Evolutionary conservation across 495 filamentous ascomycete genomes (phyloP), one percentile per base, ranked within the genome.

Genomic region (Aspergillus asperescens): DNA sequence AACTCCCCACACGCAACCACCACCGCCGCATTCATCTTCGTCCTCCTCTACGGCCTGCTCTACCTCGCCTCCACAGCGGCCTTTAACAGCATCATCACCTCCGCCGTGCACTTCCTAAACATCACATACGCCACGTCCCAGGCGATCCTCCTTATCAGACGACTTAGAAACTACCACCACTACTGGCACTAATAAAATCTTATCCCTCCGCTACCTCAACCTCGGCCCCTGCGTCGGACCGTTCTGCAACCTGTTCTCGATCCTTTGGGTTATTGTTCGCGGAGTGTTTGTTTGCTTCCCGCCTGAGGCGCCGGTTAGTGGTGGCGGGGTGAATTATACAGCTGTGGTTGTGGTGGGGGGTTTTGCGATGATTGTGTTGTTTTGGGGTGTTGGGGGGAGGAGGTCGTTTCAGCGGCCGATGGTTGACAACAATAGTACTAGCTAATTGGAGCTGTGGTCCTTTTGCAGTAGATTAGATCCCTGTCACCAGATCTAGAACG

Each of bases 71-170:
- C 63, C 12, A 72, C 70, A 4, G 65, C 64, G 4, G 73, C 73
- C 6, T 74, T 75, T 54, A 69, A 73, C 37, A 65, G 63, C 4
- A 67, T 76, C 32, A 65, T 74, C 27, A 68, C 69, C 1, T 63
- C 67, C 2, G 62, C 70, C 5, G 64, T 75, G 12, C 28, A 69
- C 1, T 65, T 61, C 31, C 50, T 72, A 9, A 71, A 70, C 24
- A 58, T 72, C 34, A 66, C 64, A 1, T 72, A 69, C 32, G 58
- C 61, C n/a, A 28, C 69, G 1, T 70, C 72, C 1, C 68, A 71
- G 54, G 66, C 48, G 7, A 60, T 74, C 12, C 37, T 73, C 0
- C 40, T 62, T 7, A 44, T 54, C 16, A 61, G 59, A 0, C 70
- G 71, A 1, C 34, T 7, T 7, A 8, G 41, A 18, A 1, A 41